These are phyloP conservation scores for Gossypium davidsonii DNA, from an alignment of 441 rosid species.

Conservation along the genomic window DNA sequence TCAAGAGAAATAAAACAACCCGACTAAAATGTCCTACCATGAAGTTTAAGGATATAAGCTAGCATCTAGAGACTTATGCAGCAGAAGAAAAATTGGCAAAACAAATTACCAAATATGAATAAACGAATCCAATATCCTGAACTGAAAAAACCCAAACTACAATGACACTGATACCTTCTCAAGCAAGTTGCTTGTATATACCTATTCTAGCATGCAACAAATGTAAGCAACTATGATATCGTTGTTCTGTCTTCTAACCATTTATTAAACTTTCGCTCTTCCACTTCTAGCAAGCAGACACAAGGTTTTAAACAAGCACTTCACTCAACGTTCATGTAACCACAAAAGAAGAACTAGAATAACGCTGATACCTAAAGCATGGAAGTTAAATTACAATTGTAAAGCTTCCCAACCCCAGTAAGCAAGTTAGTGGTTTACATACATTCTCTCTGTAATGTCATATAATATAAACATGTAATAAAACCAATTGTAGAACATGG, in stretches of 20 bases:
- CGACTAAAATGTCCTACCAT: not conserved
- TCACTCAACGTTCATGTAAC: not conserved
- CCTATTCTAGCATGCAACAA: too few relatives aligned
- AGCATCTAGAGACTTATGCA: not conserved
- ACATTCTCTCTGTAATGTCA: not conserved
- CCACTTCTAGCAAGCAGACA: too few relatives aligned
- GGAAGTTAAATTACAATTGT: slow-evolving; percentile 1
- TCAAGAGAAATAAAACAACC: not conserved
- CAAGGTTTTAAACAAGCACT: too few relatives aligned
- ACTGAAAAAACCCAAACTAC: not conserved
- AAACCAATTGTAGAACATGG: not conserved
- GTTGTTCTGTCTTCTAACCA: too few relatives aligned
- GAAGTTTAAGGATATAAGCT: not conserved
- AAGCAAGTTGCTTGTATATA: not conserved
- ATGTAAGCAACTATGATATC: too few relatives aligned
- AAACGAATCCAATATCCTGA: not conserved
- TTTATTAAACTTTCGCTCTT: too few relatives aligned
- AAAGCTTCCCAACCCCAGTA: not conserved
- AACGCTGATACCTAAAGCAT: not conserved
- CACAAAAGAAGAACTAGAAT: not conserved
- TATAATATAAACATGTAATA: not conserved
- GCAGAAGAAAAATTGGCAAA: too few relatives aligned
- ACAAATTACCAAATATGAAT: too few relatives aligned
- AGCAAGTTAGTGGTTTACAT: not conserved
- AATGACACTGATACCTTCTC: not conserved